Conservation (phyloP, 1,284 basidiomycete genomes). For the Ganoderma boninense region DNA sequence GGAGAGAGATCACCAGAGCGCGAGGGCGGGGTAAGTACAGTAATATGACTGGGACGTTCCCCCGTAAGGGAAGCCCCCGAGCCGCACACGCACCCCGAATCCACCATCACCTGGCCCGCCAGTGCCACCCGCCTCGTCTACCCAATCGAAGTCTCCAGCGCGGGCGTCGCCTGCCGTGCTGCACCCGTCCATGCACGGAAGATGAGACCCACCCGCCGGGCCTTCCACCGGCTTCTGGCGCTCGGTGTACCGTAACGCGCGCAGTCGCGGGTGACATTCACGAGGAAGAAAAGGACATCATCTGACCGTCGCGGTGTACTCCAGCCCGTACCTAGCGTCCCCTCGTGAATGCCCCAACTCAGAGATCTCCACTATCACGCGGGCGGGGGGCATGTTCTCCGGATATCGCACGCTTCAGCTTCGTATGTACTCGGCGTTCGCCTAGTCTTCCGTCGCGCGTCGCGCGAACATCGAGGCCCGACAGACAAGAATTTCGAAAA, state of each 20-base stretch:
- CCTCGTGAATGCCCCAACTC: not conserved
- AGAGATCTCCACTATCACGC: conserved; percentile 1
- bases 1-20: not conserved
- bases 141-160: not conserved
- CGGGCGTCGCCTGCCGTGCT: not conserved
- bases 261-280: not conserved
- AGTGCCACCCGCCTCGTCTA: not conserved
- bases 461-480: not conserved
- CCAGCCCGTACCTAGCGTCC: not conserved
- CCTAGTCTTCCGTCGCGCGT: no score
- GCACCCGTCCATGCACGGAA: not conserved
- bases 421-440: not conserved
- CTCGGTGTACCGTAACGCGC: not conserved
- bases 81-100: not conserved
- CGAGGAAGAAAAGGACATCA: not conserved
- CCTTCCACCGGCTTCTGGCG: not conserved
- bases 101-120: conserved; percentile 1
- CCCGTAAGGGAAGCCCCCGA: not conserved
- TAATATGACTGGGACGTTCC: not conserved
- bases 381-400: not conserved
- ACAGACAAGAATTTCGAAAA: not conserved
- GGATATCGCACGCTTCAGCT: not conserved
- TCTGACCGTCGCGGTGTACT: not conserved
- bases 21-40: not conserved
- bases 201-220: not conserved